phyloP scores from a whole-genome alignment of 2,329 filamentous ascomycete genomes.

The Colletotrichum lini region DNA sequence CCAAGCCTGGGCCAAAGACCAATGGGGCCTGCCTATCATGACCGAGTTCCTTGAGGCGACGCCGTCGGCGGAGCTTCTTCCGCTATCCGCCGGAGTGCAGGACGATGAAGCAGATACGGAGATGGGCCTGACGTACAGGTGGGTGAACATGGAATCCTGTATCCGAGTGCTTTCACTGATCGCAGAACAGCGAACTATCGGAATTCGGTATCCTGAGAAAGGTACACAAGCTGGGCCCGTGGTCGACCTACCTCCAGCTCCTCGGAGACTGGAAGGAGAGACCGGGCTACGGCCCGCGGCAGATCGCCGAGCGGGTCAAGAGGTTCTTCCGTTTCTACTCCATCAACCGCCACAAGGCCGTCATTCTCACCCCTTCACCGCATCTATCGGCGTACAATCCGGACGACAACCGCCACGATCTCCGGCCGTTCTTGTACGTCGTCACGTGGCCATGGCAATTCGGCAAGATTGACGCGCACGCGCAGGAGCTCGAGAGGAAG shows the following conservation, averaged over 20 bases:
- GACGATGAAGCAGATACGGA: constrained; percentile 56
- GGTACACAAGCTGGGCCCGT: constrained; percentile 58
- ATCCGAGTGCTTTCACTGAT: neutral
- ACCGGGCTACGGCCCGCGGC: constrained; percentile 48
- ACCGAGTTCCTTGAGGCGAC: constrained; percentile 73
- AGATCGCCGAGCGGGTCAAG: constrained; percentile 61
- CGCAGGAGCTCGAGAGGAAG: constrained; percentile 51
- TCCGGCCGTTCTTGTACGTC: constrained; percentile 57
- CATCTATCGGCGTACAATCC: constrained; percentile 58
- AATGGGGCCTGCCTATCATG: constrained; percentile 74
- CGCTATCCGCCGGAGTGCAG: constrained; percentile 57
- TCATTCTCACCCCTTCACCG: constrained; percentile 70
- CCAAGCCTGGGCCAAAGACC: constrained; percentile 68
- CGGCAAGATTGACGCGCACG: constrained; percentile 57
- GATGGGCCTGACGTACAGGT: constrained; percentile 59
- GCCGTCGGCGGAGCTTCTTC: constrained; percentile 67
- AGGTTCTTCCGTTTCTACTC: constrained; percentile 66
- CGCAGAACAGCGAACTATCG: constrained; percentile 52
- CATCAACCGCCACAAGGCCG: constrained; percentile 77
- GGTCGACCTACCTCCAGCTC: constrained; percentile 56
- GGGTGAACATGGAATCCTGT: too few species aligned
- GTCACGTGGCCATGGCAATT: constrained; percentile 56
- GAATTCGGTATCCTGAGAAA: constrained; percentile 57
- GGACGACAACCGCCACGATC: constrained; percentile 58
- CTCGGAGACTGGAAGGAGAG: constrained; percentile 55